These are phyloP conservation scores for Meyerozyma athensensis DNA, from an alignment of 1,139 yeast species.

Conservation along the genomic window DNA sequence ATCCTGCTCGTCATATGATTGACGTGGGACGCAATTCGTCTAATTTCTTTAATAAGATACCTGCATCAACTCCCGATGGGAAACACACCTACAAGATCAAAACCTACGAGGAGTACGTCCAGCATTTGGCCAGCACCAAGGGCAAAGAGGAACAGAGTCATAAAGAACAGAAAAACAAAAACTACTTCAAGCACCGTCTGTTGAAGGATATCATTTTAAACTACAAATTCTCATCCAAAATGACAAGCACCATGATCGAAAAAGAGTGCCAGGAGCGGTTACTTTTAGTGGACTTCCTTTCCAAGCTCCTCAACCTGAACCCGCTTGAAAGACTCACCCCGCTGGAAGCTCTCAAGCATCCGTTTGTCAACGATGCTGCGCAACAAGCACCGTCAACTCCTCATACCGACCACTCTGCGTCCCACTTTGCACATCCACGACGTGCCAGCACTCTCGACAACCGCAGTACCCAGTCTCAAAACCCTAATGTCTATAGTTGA, in stretches of 20 bases:
- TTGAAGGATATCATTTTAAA: constrained; percentile 72
- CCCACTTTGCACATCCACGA: neutral
- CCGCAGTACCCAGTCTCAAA: neutral
- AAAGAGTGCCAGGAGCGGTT: constrained; percentile 70
- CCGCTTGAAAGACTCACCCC: constrained; percentile 97
- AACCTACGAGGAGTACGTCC: constrained; percentile 34
- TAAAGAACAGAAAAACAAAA: constrained; percentile 75
- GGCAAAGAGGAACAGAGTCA: constrained; percentile 47
- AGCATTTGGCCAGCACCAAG: constrained; percentile 26
- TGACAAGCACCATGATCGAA: constrained; percentile 60
- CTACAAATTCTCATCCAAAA: constrained; percentile 68
- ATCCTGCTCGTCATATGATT: constrained; percentile 94
- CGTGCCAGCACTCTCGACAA: constrained; percentile 1
- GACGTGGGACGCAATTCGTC: constrained; percentile 87
- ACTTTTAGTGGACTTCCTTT: constrained; percentile 70
- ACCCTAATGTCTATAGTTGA: neutral
- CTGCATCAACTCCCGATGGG: constrained; percentile 19
- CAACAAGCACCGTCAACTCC: neutral
- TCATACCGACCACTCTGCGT: neutral
- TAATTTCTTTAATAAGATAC: constrained; percentile 56
- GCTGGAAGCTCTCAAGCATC: constrained; percentile 89
- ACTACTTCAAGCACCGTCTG: constrained; percentile 73
- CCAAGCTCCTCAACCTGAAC: constrained; percentile 74
- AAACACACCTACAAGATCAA: constrained; percentile 31
- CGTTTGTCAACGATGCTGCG: constrained; percentile 59